Base-by-base conservation (phyloP, 2,329 filamentous ascomycete species). In the Diaporthe australafricana region DNA sequence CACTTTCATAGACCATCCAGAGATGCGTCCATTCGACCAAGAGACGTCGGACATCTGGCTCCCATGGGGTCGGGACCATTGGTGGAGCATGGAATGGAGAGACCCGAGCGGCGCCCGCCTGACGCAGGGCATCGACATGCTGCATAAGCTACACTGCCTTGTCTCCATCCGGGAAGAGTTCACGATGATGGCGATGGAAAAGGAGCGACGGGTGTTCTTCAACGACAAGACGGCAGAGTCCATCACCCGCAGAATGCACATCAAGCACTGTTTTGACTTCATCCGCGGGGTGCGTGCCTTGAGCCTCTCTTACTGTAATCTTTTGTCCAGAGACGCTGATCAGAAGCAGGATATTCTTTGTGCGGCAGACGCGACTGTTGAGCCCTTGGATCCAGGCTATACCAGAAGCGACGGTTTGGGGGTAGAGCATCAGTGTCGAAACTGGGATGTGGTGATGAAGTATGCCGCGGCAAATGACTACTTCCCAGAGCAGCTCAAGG, bases 321-420 rank as follows among this genome's bases (percentile, higher is more conserved):
- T n/a, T n/a, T n/a, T n/a, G n/a, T n/a, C n/a, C n/a, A n/a, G n/a
- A n/a, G 53, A 56, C 1, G 25, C 25, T 56, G 30, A 56, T 56
- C n/a, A n/a, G n/a, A n/a, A n/a, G 56, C 70, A 72, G 66, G 70
- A 48, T 25, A 69, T 72, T 63, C 66, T 72, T 32, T 72, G 66
- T 52, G 70, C 66, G 30, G 70, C 70, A 42, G 70, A 72, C 55
- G 60, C 53, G 53, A 72, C 66, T 17, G 50, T 72, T 32, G 70
- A 72, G 27, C 53, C 53, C 53, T 35, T 56, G 25, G 53, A 14
- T 56, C 25, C 53, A 17, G 53, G 53, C 53, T 56, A 56, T 14
- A 56, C 25, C 25, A 35, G 25, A 56, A 35, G 30, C 25, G 30
- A 35, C 53, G 53, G 53, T 8, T 30, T 32, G 30, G 53, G 53